These are phyloP conservation scores for Spinacia oleracea DNA, from an alignment of 179 eudicot species.

Conservation along the genomic window DNA sequence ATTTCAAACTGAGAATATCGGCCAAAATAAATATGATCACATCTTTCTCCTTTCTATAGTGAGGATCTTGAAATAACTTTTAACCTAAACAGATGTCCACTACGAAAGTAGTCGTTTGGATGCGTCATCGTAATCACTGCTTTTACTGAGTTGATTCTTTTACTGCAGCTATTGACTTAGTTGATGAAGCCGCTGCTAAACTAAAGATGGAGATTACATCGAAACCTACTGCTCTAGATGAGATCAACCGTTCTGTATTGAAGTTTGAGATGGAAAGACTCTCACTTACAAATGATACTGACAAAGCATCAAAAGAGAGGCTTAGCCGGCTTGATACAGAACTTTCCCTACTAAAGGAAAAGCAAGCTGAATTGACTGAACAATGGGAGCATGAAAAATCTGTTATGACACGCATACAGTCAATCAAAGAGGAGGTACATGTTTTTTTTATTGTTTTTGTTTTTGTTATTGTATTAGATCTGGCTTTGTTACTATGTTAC, in stretches of 20 bases:
- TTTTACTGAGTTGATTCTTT: constrained; percentile 19
- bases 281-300: constrained; percentile 85
- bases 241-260: constrained; percentile 82
- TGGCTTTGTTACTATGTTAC: neutral
- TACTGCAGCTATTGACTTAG: constrained; percentile 87
- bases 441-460: neutral
- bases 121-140: neutral
- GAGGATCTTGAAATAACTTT: neutral
- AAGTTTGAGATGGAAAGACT: constrained; percentile 96
- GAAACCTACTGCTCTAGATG: constrained; percentile 97
- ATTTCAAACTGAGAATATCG: neutral
- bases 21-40: neutral
- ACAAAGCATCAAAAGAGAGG: constrained; percentile 92
- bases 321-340: constrained; percentile 81
- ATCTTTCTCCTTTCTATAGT: neutral
- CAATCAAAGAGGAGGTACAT: constrained; percentile 92
- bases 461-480: neutral
- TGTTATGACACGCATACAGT: constrained; percentile 87
- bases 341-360: constrained; percentile 66
- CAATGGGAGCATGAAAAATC: constrained; percentile 95
- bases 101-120: neutral
- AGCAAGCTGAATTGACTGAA: constrained; percentile 72
- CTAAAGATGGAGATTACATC: constrained; percentile 98
- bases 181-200: constrained; percentile 98
- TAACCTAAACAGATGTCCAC: neutral